Percentiles rank a stretch among this genome's conserved stretches.
Evolutionary conservation across 495 filamentous ascomycete genomes (phyloP).

Genomic region (Chlorociboria aeruginascens): DNA sequence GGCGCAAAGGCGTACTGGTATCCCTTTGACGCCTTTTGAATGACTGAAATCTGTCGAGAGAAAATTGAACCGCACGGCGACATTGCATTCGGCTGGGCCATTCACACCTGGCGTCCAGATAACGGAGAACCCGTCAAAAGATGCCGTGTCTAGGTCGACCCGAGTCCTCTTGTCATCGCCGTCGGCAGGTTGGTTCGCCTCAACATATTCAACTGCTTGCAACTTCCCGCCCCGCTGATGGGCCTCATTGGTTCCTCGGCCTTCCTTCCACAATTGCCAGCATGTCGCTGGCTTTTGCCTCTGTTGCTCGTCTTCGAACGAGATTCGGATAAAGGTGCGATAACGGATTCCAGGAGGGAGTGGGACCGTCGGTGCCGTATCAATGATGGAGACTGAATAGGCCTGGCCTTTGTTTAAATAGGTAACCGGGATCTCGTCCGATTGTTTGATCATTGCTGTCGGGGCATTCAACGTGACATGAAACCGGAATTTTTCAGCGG

Average conservation of each 20-base stretch:
- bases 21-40: constrained; percentile 95
- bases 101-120: constrained; percentile 65
- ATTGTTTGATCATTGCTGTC: constrained; percentile 87
- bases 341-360: constrained; percentile 46
- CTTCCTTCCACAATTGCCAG: constrained; percentile 96
- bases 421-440: constrained; percentile 82
- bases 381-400: constrained; percentile 69
- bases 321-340: constrained; percentile 78
- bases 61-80: constrained; percentile 94
- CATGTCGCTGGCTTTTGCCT: constrained; percentile 66
- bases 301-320: constrained; percentile 90
- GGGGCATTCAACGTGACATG: constrained; percentile 83
- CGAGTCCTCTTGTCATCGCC: constrained; percentile 60
- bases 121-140: constrained; percentile 86
- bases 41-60: constrained; percentile 97
- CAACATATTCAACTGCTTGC: constrained; percentile 88
- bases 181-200: constrained; percentile 55
- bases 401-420: constrained; percentile 97
- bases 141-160: constrained; percentile 68
- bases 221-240: constrained; percentile 79
- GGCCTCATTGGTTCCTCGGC: constrained; percentile 76
- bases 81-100: constrained; percentile 54
- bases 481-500: constrained; percentile 70
- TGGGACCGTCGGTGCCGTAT: constrained; percentile 43
- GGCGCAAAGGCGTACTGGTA: constrained; percentile 80